Base-by-base conservation (phyloP, 495 filamentous ascomycete genomes). In the Xylaria venustula region DNA sequence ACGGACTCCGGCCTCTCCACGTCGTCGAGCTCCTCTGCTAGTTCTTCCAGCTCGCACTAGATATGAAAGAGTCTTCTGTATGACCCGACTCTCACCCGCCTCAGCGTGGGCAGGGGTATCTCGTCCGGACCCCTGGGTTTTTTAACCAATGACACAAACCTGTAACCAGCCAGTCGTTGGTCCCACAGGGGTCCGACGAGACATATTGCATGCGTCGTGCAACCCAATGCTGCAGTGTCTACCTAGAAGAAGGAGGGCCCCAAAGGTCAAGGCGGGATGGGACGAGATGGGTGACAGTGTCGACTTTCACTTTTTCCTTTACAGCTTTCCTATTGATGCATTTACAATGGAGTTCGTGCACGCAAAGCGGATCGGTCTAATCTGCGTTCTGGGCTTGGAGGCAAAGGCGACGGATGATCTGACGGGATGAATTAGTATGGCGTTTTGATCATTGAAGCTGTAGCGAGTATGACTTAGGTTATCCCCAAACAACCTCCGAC, bases 1-100 rank as follows among this genome's bases (percentile, higher is more conserved):
- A 62, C 59, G 37, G 69, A 69, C 36, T 71, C 72, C 48, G 61
- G 62, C 36, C 58, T 67, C 11, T 69, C 70, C 1, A 71, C 63
- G 28, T 71, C 69, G 37, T 63, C 64, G 45, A 62, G 59, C 17
- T 48, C 55, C 0, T 58, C 55, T 2, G 1, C 45, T 2, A 22
- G 34, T 11, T 48, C 56, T 15, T 28, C 56, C 2, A 34, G 25
- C 47, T 51, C 57, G 15, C 32, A 52, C 57, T 52, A 30, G 41
- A 44, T 19, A 4, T 2, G 28, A 3, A 2, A 19, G 3, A 2
- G n/a, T 17, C 20, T 30, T 25, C 36, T 19, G 4, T 26, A 7
- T 26, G 30, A 20, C 46, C 25, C 0, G 23, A 15, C 22, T 19
- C 42, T 25, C 1, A 4, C 44, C 32, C 32, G 40, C 26, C 17